Percentiles rank a stretch among this genome's conserved stretches.
Conservation (phyloP, 805 yeast species). For the baker's yeast (Saccharomyces cerevisiae) region DNA sequence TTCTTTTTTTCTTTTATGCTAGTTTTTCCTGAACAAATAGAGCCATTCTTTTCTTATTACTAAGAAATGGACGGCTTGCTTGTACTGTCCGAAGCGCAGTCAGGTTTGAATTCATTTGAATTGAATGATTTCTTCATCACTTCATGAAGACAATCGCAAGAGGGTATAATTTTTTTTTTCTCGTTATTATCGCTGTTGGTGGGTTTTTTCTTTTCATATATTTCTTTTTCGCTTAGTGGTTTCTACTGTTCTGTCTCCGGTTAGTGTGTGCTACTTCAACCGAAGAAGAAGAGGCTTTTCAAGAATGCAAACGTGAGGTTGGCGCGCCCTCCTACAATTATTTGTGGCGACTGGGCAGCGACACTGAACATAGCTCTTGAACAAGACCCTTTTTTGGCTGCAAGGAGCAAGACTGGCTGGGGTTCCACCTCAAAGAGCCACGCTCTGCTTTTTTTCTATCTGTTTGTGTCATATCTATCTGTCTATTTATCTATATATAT, state of each 20-base stretch:
- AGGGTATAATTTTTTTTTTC: neutral
- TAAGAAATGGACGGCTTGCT: constrained; percentile 1
- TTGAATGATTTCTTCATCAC: constrained; percentile 15
- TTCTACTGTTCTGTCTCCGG: neutral
- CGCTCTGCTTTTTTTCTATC: neutral
- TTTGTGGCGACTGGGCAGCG: neutral
- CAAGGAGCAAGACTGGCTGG: neutral
- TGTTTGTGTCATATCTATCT: neutral
- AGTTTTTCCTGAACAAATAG: neutral
- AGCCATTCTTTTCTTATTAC: neutral
- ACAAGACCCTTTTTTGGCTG: neutral
- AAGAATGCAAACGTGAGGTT: neutral
- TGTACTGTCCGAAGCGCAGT: constrained; percentile 31
- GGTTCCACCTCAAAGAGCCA: neutral
- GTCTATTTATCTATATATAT: neutral
- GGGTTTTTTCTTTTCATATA: neutral
- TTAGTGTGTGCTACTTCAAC: neutral
- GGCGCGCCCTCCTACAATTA: neutral
- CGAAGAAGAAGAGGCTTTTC: neutral
- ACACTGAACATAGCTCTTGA: neutral
- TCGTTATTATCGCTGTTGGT: neutral
- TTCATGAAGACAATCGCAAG: neutral
- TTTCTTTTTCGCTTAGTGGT: neutral
- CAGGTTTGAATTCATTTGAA: constrained; percentile 26
- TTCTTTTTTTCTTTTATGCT: neutral